Evolutionary conservation across 352 stramenopile species (phyloP).

Genomic region (Pythium guiyangense): DNA sequence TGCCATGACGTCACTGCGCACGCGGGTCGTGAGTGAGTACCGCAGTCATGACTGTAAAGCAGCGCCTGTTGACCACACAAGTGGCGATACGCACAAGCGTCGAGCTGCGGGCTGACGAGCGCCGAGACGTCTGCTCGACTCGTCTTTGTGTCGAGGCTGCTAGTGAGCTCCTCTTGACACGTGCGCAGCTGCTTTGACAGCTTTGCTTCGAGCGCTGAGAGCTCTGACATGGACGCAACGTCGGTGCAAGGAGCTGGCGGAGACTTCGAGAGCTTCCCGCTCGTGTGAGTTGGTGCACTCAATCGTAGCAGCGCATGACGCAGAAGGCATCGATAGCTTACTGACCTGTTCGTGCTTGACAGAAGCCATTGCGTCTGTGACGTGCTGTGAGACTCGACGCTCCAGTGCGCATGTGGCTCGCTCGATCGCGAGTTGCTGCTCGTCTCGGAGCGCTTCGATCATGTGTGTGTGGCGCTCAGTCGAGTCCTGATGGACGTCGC

Average conservation of each 20-base stretch:
- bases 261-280: too few relatives aligned
- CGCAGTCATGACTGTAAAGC: background rate
- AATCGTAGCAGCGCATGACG: conserved; percentile 6
- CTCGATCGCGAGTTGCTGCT: background rate
- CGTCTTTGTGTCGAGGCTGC: conserved; percentile 17
- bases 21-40: background rate
- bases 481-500: background rate
- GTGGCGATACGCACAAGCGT: conserved; percentile 21
- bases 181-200: conserved; percentile 16
- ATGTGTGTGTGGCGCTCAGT: background rate
- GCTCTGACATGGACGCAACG: conserved; percentile 3
- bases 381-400: background rate
- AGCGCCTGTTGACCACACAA: background rate
- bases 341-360: background rate
- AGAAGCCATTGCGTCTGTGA: background rate
- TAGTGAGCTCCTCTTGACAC: conserved; percentile 20
- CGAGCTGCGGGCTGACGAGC: conserved; percentile 36
- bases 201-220: conserved; percentile 16
- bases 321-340: background rate
- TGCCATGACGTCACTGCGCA: conserved; percentile 31
- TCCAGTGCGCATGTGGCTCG: background rate
- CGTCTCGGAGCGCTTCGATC: background rate
- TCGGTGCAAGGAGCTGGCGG: conserved; percentile 1
- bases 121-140: conserved; percentile 26
- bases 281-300: background rate